These are phyloP conservation scores for Botrytis cinerea DNA, from an alignment of 2,329 filamentous ascomycete species.

Conservation along the genomic window DNA sequence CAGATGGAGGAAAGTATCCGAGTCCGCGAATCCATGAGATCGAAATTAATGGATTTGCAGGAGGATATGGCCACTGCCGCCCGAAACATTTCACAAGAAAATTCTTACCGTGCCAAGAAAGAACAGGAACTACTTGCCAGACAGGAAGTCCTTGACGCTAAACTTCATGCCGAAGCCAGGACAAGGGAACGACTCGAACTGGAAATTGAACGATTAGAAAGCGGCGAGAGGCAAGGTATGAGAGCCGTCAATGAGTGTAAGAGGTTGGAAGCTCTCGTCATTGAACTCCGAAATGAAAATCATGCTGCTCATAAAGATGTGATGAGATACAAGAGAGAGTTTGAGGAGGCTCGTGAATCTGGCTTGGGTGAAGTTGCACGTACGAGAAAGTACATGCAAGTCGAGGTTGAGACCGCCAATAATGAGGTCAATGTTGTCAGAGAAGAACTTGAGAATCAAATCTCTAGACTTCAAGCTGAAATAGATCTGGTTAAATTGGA, in stretches of 20 bases:
- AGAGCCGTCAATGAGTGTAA: conserved; percentile 63
- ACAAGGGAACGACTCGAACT: conserved; percentile 67
- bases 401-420: conserved; percentile 80
- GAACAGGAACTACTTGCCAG: conserved; percentile 78
- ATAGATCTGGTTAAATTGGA: conserved; percentile 78
- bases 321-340: conserved; percentile 70
- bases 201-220: conserved; percentile 66
- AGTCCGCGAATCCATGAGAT: conserved; percentile 79
- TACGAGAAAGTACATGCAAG: conserved; percentile 74
- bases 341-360: conserved; percentile 79
- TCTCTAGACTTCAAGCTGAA: conserved; percentile 70
- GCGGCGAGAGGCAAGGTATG: conserved; percentile 65
- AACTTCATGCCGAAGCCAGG: conserved; percentile 72
- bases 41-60: conserved; percentile 82
- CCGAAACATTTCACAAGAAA: conserved; percentile 79
- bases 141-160: conserved; percentile 76
- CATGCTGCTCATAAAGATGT: conserved; percentile 52
- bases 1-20: conserved; percentile 86
- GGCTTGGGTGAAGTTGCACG: conserved; percentile 79
- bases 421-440: conserved; percentile 83
- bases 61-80: conserved; percentile 81
- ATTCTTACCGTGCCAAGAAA: conserved; percentile 73
- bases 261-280: conserved; percentile 57
- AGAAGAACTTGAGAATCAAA: conserved; percentile 78
- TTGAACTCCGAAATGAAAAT: conserved; percentile 65